phyloP scores from a whole-genome alignment of 2,329 filamentous ascomycete species.

The Diaporthe amygdali region DNA sequence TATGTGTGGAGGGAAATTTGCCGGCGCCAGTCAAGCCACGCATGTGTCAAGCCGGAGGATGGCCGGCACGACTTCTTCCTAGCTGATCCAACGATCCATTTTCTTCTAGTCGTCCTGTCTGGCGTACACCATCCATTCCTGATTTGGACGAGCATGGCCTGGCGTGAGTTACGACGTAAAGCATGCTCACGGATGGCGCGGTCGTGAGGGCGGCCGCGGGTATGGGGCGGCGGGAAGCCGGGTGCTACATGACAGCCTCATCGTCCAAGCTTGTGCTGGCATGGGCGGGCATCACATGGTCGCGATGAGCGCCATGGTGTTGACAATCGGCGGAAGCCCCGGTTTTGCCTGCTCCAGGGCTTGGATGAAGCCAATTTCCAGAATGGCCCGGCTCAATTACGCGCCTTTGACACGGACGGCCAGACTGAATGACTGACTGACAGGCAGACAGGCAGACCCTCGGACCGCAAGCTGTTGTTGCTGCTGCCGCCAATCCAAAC shows the following conservation, averaged over 20 bases:
- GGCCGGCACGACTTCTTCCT: constrained; percentile 2
- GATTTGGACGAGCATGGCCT: not conserved
- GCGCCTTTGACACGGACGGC: not conserved
- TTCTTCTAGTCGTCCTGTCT: not conserved
- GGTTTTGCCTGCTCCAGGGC: not conserved
- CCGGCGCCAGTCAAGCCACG: constrained; percentile 8
- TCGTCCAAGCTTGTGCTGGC: not conserved
- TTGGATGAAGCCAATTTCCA: not conserved
- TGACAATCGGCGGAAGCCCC: not conserved
- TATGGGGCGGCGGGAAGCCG: not conserved
- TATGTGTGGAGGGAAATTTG: not conserved
- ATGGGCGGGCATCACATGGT: not conserved
- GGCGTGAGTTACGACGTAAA: not conserved
- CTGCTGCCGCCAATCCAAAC: not conserved
- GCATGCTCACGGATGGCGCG: not conserved
- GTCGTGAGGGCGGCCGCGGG: not conserved
- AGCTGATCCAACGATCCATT: not conserved
- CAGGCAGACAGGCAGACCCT: not conserved
- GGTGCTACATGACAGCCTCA: not conserved
- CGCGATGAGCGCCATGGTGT: constrained; percentile 4
- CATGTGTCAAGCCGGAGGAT: constrained; percentile 12
- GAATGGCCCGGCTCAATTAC: not conserved
- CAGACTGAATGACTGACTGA: too few species aligned
- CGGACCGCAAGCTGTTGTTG: not conserved
- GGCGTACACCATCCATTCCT: not conserved